phyloP scores from a whole-genome alignment of 1,139 yeast genomes.

The Yamadazyma taylorii region DNA sequence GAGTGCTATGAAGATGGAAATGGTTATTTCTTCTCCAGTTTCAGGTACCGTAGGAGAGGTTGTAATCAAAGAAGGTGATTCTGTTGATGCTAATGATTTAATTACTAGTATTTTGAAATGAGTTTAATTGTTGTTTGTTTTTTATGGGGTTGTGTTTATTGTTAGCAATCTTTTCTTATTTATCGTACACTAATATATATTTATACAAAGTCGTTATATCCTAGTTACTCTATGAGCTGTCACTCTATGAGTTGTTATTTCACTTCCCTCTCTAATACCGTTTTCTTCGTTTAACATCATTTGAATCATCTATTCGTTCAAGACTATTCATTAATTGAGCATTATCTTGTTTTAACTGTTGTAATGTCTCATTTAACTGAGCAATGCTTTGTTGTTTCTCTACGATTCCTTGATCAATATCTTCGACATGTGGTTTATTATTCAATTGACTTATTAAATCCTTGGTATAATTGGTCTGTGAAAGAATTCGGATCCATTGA shows the following conservation, averaged over 20 bases:
- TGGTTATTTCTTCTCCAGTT: constrained; percentile 93
- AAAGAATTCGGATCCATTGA: constrained; percentile 47
- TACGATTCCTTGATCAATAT: constrained; percentile 21
- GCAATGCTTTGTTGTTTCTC: constrained; percentile 23
- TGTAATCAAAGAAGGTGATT: constrained; percentile 83
- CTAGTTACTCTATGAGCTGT: too few relatives aligned
- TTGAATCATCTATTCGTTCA: constrained; percentile 23
- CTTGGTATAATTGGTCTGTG: constrained; percentile 46
- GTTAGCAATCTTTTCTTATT: neutral
- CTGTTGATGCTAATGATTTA: constrained; percentile 91
- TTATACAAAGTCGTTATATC: too few relatives aligned
- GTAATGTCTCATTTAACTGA: constrained; percentile 25
- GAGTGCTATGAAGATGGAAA: constrained; percentile 99
- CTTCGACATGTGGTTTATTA: constrained; percentile 23
- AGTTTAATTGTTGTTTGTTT: neutral
- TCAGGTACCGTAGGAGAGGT: constrained; percentile 81
- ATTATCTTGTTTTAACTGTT: constrained; percentile 29
- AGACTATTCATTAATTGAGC: constrained; percentile 19
- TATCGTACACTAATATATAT: too few relatives aligned
- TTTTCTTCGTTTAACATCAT: constrained; percentile 15
- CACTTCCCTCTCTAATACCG: constrained; percentile 21
- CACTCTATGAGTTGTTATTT: constrained; percentile 1
- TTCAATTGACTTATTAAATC: constrained; percentile 39
- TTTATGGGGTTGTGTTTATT: neutral
- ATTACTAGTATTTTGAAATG: constrained; percentile 42